Percentiles rank a stretch among this genome's conserved stretches.
These are phyloP conservation scores for Vaccinium macrocarpon DNA, from an alignment of 148 eudicot genomes.

Conservation along the genomic window DNA sequence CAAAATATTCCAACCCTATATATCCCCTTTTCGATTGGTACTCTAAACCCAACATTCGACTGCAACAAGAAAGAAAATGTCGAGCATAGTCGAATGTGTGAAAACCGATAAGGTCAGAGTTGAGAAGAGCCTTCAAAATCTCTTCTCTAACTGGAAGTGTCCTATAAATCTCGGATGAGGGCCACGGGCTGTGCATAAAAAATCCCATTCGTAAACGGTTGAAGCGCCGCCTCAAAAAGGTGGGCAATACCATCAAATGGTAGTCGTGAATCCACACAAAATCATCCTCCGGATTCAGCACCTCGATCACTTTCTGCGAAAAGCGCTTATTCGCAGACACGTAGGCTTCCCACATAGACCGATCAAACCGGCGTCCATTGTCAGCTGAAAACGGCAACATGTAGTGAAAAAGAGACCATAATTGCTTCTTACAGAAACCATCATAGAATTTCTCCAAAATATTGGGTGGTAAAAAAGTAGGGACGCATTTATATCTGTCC, in stretches of 20 bases:
- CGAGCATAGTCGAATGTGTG: conserved; percentile 42
- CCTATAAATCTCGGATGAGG: conserved; percentile 40
- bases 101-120: conserved; percentile 37
- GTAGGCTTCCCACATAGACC: conserved; percentile 40
- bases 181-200: conserved; percentile 39
- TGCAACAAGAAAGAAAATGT: conserved; percentile 41
- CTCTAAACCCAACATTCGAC: conserved; percentile 37
- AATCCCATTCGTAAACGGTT: conserved; percentile 36
- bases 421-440: conserved; percentile 40
- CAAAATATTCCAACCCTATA: conserved; percentile 38
- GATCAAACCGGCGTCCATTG: conserved; percentile 31
- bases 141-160: conserved; percentile 42
- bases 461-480: conserved; percentile 36
- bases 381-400: conserved; percentile 36
- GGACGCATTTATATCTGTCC: conserved; percentile 41
- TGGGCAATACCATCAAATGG: conserved; percentile 39
- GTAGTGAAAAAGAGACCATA: conserved; percentile 42
- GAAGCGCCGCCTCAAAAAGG: conserved; percentile 38
- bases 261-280: conserved; percentile 41
- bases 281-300: conserved; percentile 38
- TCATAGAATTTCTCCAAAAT: conserved; percentile 35
- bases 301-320: conserved; percentile 34
- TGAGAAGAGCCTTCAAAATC: conserved; percentile 35
- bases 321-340: conserved; percentile 31
- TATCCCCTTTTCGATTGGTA: conserved; percentile 40